Base-by-base conservation (phyloP, 2,329 filamentous ascomycete genomes). In the Monosporascus sp. region DNA sequence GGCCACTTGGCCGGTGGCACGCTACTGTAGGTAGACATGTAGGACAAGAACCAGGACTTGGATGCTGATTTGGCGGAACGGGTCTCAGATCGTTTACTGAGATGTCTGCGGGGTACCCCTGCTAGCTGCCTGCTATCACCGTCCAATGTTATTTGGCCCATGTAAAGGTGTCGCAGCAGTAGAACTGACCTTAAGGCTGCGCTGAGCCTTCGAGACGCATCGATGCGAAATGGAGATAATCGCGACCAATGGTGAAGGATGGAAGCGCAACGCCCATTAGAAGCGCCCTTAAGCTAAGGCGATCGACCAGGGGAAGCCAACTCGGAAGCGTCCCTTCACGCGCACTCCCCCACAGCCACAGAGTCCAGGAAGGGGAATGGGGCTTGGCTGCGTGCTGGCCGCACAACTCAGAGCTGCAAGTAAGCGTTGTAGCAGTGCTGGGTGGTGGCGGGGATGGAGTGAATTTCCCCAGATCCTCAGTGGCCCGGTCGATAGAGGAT, bases 51-150 rank as follows among this genome's bases (percentile, higher is more conserved):
- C 53, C 50, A 51, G 47, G 54, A 41, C 49, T 48, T 50, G 37
- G 48, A 49, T 59, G 39, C 51, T 60, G 57, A 55, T 62, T 62
- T 57, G 54, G 54, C 51, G 48, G 44, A 54, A 54, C 37, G 14
- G 58, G 57, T 55, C 57, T 57, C 47, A 56, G 55, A 61, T 60
- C 55, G 51, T 52, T 52, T 7, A 45, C 56, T 56, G 52, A 25
- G 42, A 59, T 60, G 54, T 52, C 44, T 38, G 44, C 27, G 25
- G 52, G 51, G 52, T 41, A 25, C 9, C 49, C 38, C 42, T 34
- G 20, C 38, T 45, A 45, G 41, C 20, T 45, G 24, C 41, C 38
- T 50, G 39, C 22, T 46, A 46, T 18, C 24, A 27, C 22, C 22
- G 8, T 45, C 42, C 42, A 45, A 45, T 45, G 42, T 18, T 45